phyloP scores from a whole-genome alignment of 495 filamentous ascomycete genomes.

The Neurospora sp. region DNA sequence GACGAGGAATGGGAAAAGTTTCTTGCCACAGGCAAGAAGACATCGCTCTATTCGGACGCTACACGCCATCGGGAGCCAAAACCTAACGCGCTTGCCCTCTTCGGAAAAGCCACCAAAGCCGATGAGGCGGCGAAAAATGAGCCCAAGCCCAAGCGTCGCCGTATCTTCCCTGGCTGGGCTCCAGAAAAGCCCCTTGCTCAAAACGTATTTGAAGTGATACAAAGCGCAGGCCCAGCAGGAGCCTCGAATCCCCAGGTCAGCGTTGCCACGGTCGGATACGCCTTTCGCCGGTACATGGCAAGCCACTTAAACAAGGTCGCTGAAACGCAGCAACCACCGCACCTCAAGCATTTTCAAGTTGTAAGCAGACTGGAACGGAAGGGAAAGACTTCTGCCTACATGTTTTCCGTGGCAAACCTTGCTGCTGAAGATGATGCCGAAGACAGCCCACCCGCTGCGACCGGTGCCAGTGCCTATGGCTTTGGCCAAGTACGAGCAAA shows the following conservation, averaged over 20 bases:
- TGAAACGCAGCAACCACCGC: slow-evolving; percentile 32
- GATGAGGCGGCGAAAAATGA: slow-evolving; percentile 4
- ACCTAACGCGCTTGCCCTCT: slow-evolving; percentile 19
- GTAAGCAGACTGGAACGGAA: slow-evolving; percentile 29
- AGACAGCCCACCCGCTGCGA: not conserved
- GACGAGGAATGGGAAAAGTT: slow-evolving; percentile 53
- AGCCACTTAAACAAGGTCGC: slow-evolving; percentile 31
- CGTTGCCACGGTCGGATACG: slow-evolving; percentile 30
- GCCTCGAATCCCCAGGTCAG: slow-evolving; percentile 35
- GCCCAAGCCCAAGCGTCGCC: slow-evolving; percentile 12
- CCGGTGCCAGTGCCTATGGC: slow-evolving; percentile 10
- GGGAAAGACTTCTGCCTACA: slow-evolving; percentile 37
- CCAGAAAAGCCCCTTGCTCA: slow-evolving; percentile 35
- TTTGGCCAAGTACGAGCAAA: slow-evolving; percentile 18
- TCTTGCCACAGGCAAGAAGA: slow-evolving; percentile 28
- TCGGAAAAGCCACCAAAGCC: slow-evolving; percentile 9
- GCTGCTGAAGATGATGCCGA: not conserved
- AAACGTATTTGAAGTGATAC: slow-evolving; percentile 34
- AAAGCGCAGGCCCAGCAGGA: slow-evolving; percentile 28
- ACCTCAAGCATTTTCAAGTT: slow-evolving; percentile 34
- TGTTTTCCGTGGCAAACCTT: slow-evolving; percentile 23
- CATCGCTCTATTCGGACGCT: slow-evolving; percentile 23
- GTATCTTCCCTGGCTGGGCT: slow-evolving; percentile 28
- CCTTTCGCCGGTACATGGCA: slow-evolving; percentile 34
- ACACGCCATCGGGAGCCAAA: slow-evolving; percentile 21